Percentiles rank a stretch among this genome's conserved stretches.
phyloP scores from a whole-genome alignment of 2,329 filamentous ascomycete species.

The Chrysoporthe puriensis region DNA sequence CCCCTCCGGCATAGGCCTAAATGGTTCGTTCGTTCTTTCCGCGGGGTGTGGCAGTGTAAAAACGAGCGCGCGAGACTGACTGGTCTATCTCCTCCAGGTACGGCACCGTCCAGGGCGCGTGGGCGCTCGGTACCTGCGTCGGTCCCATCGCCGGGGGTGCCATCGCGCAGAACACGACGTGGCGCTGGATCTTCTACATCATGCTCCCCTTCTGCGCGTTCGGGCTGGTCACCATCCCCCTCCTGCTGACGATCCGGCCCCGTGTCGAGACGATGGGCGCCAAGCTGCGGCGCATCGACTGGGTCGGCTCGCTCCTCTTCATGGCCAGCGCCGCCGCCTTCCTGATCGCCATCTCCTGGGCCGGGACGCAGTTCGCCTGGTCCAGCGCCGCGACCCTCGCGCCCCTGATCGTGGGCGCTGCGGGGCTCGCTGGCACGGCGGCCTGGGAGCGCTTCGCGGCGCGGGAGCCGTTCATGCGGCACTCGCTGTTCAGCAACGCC shows the following conservation, averaged over 20 bases:
- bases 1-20: conserved; percentile 45
- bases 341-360: conserved; percentile 53
- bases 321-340: conserved; percentile 47
- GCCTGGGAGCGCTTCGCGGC: conserved; percentile 43
- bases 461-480: conserved; percentile 39
- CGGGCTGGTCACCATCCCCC: conserved; percentile 44
- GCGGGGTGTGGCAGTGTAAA: background rate
- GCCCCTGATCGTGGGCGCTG: conserved; percentile 48
- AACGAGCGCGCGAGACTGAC: background rate
- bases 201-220: conserved; percentile 49
- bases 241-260: conserved; percentile 46
- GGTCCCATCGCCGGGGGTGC: conserved; percentile 45
- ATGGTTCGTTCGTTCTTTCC: background rate
- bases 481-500: conserved; percentile 36
- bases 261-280: conserved; percentile 37
- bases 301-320: conserved; percentile 49
- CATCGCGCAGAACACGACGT: conserved; percentile 42
- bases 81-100: conserved; percentile 33
- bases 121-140: conserved; percentile 45
- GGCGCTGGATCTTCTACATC: conserved; percentile 54
- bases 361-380: conserved; percentile 50
- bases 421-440: conserved; percentile 43
- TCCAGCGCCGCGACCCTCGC: conserved; percentile 42
- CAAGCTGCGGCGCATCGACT: conserved; percentile 48
- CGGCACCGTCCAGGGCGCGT: conserved; percentile 42